Percentiles rank a stretch among this genome's conserved stretches.
phyloP scores from a whole-genome alignment of 2,329 filamentous ascomycete genomes.

The Chaetomium globosum region DNA sequence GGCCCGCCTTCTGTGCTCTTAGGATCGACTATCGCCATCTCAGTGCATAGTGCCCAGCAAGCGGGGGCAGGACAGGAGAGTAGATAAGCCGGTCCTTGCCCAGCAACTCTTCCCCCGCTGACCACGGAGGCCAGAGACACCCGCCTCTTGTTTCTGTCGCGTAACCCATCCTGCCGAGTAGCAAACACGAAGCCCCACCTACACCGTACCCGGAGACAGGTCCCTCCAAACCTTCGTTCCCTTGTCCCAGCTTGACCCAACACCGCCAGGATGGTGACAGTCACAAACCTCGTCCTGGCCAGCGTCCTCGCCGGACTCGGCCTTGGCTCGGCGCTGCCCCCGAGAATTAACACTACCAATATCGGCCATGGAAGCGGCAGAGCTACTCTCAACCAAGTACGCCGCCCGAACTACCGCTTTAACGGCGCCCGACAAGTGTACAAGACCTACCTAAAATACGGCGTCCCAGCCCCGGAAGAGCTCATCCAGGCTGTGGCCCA shows the following conservation, averaged over 20 bases:
- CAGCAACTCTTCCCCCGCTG: conserved; percentile 2
- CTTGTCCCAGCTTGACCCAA: neutral
- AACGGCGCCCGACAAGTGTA: conserved; percentile 44
- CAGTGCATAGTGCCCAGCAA: conserved; percentile 20
- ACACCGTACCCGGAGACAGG: no score
- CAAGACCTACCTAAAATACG: conserved; percentile 47
- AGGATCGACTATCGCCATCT: conserved; percentile 21
- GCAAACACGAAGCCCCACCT: neutral
- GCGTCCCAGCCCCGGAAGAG: conserved; percentile 41
- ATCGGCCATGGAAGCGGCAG: conserved; percentile 22
- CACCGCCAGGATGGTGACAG: conserved; percentile 27
- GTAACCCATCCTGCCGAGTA: neutral
- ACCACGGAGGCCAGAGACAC: neutral
- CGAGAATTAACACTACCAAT: conserved; percentile 34
- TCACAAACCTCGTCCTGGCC: conserved; percentile 31
- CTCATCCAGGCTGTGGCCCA: conserved; percentile 40
- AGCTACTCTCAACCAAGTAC: conserved; percentile 42
- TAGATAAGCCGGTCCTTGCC: conserved; percentile 28
- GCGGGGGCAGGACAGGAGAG: neutral
- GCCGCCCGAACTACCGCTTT: conserved; percentile 40
- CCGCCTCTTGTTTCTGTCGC: neutral
- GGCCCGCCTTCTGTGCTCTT: conserved; percentile 17
- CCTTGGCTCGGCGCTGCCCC: conserved; percentile 34
- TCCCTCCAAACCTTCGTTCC: neutral
- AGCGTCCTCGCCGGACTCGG: conserved; percentile 27